Base-by-base conservation (phyloP, 768 basidiomycete genomes). In the Lactarius deliciosus region DNA sequence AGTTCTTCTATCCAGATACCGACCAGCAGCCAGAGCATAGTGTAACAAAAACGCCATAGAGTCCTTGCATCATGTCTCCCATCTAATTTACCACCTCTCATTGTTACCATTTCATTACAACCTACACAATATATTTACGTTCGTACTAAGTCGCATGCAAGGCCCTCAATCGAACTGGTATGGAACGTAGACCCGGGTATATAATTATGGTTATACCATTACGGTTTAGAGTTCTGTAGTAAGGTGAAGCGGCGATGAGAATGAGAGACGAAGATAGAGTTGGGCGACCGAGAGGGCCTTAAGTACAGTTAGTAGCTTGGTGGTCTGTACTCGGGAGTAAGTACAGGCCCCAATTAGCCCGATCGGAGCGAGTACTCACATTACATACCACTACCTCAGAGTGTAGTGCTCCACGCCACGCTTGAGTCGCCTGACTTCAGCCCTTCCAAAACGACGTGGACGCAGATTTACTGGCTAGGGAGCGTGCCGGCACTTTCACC, bases 1-100 rank as follows among this genome's bases (percentile, higher is more conserved):
- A 92, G 73, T 80, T 91, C 36, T 89, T 87, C 83, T 81, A 83
- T 15, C 36, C 56, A 18, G 22, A 70, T 59, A 9, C 40, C 20
- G 54, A 65, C 30, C 15, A 50, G 32, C 43, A 22, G 53, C 5
- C 32, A 11, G 32, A 64, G 20, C 61, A 45, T 63, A 60, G 50
- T 67, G 16, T 25, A 13, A 53, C 25, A 62, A 32, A 22, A 40
- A 41, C 45, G 32, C 22, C 47, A 10, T 63, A 58, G 65, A 58
- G 50, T 6, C 10, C 34, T 25, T 54, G 58, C 41, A 36, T 36
- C 50, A 13, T 58, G n/a, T 30, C 45, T 59, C 40, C 10, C 15
- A 47, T 28, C 32, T 13, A 28, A 28, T 28, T 28, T 28, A 32
- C 36, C 62, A 68, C 66, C 16, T 25, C 58, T 56, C 61, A 63